phyloP scores from a whole-genome alignment of 495 filamentous ascomycete genomes.

The Chlorociboria aeruginascens region DNA sequence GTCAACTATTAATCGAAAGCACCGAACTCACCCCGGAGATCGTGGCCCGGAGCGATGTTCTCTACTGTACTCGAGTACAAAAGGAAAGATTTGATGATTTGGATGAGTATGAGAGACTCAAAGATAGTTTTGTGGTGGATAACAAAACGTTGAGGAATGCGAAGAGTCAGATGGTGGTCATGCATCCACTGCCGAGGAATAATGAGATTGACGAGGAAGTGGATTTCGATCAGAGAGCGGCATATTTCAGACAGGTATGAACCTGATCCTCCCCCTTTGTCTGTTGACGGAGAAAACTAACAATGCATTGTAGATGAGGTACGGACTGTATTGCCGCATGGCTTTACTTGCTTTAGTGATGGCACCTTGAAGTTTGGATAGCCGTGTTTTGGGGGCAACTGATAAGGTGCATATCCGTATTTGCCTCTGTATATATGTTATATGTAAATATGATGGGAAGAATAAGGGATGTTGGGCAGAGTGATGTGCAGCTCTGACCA shows the following conservation, averaged over 20 bases:
- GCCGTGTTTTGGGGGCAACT: too few relatives aligned
- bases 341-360: conserved; percentile 87
- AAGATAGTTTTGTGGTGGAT: conserved; percentile 77
- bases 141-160: conserved; percentile 84
- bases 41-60: conserved; percentile 68
- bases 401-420: too few relatives aligned
- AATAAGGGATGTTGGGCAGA: too few relatives aligned
- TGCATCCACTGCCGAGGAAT: conserved; percentile 93
- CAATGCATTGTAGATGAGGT: conserved; percentile 70
- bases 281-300: conserved; percentile 18
- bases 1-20: conserved; percentile 62
- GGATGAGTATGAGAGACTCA: conserved; percentile 70
- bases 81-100: conserved; percentile 83
- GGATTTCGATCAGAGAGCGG: conserved; percentile 91
- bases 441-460: too few relatives aligned
- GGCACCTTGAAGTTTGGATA: conserved; percentile 27
- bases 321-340: conserved; percentile 96
- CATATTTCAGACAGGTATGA: conserved; percentile 97
- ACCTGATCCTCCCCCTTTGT: conserved; percentile 1
- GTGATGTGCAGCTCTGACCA: too few relatives aligned
- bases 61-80: conserved; percentile 94
- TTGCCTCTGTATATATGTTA: too few relatives aligned
- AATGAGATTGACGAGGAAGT: conserved; percentile 89
- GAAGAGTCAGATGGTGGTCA: conserved; percentile 80
- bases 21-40: conserved; percentile 76